Evolutionary conservation across 176 grass and related monocot species (phyloP).

Genomic region (Metroxylon sagu): DNA sequence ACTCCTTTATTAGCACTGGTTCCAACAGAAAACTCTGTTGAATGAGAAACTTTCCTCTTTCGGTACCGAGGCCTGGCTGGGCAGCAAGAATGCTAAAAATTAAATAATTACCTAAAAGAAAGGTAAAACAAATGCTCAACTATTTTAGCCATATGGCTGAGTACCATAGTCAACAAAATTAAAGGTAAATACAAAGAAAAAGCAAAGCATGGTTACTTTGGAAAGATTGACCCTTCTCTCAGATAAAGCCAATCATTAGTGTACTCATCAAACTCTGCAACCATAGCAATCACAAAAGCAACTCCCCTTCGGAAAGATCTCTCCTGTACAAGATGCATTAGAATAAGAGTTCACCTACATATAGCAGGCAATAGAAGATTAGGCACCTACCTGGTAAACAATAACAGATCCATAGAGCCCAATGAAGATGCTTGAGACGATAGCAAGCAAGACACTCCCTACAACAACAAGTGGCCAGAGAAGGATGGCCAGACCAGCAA

Average conservation of each 20-base stretch:
- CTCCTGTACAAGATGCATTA: slow-evolving; percentile 36
- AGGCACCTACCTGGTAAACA: slow-evolving; percentile 64
- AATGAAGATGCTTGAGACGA: slow-evolving; percentile 83
- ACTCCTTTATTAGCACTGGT: slow-evolving; percentile 41
- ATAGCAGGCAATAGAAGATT: background rate
- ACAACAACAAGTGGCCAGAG: slow-evolving; percentile 82
- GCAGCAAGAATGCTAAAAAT: background rate
- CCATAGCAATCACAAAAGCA: slow-evolving; percentile 77
- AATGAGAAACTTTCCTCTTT: slow-evolving; percentile 50
- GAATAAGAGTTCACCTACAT: background rate
- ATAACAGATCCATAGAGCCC: slow-evolving; percentile 85
- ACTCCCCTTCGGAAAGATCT: slow-evolving; percentile 58
- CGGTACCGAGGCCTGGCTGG: slow-evolving; percentile 57
- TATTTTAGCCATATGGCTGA: too few species aligned
- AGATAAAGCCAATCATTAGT: slow-evolving; percentile 98
- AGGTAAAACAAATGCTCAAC: too few species aligned
- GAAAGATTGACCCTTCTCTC: slow-evolving; percentile 75
- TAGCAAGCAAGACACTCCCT: slow-evolving; percentile 65
- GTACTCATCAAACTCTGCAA: slow-evolving; percentile 90
- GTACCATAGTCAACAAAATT: background rate
- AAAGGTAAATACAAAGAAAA: background rate
- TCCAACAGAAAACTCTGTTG: slow-evolving; percentile 53
- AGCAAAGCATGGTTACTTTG: slow-evolving; percentile 39
- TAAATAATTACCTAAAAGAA: background rate
- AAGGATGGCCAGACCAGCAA: slow-evolving; percentile 79